Evolutionary conservation across 1,284 basidiomycete species (phyloP).

Genomic region (Calocybe gambosa): DNA sequence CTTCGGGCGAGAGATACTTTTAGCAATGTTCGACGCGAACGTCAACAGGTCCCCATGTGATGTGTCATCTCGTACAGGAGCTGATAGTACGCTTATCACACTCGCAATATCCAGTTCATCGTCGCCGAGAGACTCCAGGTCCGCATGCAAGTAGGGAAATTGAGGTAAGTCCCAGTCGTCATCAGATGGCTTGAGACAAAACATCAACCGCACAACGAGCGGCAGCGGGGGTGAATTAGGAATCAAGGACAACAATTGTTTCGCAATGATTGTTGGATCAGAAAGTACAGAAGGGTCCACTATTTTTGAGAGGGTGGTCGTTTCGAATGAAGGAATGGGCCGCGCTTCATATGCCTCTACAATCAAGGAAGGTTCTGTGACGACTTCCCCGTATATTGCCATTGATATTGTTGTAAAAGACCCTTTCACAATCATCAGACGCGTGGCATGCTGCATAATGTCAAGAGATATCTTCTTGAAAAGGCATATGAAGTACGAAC

Average conservation of each 20-base stretch:
- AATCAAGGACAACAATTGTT: conserved; percentile 51
- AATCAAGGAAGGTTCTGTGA: conserved; percentile 28
- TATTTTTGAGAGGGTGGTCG: conserved; percentile 35
- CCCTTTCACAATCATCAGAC: conserved; percentile 73
- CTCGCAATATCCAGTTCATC: conserved; percentile 49
- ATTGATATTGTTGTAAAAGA: conserved; percentile 60
- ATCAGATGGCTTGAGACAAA: conserved; percentile 66
- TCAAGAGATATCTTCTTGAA: conserved; percentile 12
- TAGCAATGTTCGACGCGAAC: conserved; percentile 50
- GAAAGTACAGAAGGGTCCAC: conserved; percentile 55
- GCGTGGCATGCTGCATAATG: conserved; percentile 55
- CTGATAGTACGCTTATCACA: conserved; percentile 42
- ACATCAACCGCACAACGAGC: conserved; percentile 61
- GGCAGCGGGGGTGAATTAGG: conserved; percentile 54
- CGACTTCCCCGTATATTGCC: conserved; percentile 60
- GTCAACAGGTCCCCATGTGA: conserved; percentile 37
- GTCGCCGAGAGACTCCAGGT: conserved; percentile 28
- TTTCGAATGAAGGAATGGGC: conserved; percentile 31
- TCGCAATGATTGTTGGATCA: conserved; percentile 58
- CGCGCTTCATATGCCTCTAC: conserved; percentile 28
- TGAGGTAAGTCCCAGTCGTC: conserved; percentile 72
- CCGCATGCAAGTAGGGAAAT: conserved; percentile 64
- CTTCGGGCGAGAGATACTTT: conserved; percentile 42
- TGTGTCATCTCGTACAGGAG: conserved; percentile 52
- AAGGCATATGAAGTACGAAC: conserved; percentile 29